phyloP scores from a whole-genome alignment of 805 yeast genomes.

The Grigorovia humatica region DNA sequence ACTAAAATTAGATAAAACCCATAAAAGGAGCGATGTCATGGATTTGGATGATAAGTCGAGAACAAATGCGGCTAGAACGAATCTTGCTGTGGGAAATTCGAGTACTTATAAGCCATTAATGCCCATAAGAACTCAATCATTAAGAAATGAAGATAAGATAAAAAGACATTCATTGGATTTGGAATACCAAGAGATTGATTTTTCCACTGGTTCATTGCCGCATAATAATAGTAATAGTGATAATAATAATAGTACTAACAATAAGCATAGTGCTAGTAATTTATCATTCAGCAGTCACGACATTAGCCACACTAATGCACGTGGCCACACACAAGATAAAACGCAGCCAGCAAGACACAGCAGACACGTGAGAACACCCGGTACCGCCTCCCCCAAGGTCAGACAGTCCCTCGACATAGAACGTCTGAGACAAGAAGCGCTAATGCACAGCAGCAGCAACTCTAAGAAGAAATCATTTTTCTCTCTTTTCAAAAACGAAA shows the following conservation, averaged over 20 bases:
- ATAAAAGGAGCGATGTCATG: not conserved
- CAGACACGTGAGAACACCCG: constrained; percentile 4
- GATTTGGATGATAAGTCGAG: not conserved
- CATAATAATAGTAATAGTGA: not conserved
- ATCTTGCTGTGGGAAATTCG: too few relatives aligned
- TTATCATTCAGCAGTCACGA: not conserved
- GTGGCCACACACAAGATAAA: not conserved
- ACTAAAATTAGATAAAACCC: constrained; percentile 12
- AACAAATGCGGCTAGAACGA: not conserved
- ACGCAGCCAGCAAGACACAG: not conserved
- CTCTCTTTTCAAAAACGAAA: constrained; percentile 20
- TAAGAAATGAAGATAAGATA: constrained; percentile 1
- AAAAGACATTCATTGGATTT: constrained; percentile 20
- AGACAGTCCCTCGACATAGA: constrained; percentile 25
- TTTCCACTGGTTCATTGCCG: constrained; percentile 5
- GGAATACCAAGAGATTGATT: constrained; percentile 17
- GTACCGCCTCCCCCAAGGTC: not conserved
- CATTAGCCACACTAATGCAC: too few relatives aligned
- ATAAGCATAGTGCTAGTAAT: not conserved
- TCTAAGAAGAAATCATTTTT: constrained; percentile 19
- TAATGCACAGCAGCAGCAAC: not conserved
- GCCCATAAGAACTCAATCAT: not conserved
- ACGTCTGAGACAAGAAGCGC: constrained; percentile 11
- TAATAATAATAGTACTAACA: too few relatives aligned
- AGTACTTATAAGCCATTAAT: not conserved